Evolutionary conservation across 768 basidiomycete genomes (phyloP), one percentile per base, ranked within the genome.

Genomic region (Sistotremastrum suecicum): DNA sequence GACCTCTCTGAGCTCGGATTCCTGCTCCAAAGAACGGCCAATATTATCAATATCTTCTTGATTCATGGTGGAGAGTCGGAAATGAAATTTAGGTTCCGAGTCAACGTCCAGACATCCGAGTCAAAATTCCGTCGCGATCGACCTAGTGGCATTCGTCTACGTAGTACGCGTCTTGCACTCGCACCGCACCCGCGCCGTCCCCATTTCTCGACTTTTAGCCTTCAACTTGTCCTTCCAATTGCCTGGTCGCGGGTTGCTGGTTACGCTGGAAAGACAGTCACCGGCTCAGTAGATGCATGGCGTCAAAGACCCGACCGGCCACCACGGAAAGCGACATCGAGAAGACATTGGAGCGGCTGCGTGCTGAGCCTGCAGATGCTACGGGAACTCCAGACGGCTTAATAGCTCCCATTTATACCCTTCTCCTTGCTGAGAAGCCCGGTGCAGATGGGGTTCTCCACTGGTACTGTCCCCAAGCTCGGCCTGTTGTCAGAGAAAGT

Each of bases 391-490:
- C 71, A 34, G 73, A 76, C 51, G 60, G 59, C 34, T 61, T 74
- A 12, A 65, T 86, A 7, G 63, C 58, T 1, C 63, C 58, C 3
- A 58, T 83, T 37, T 80, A 70, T 55, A 60, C 58, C 8, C 73
- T 76, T 56, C 63, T 86, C 7, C 71, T 81, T 61, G 61, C 58
- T 12, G 62, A 69, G 0, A 62, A 66, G 3, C 60, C 64, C 42
- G 57, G 60, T 40, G 51, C 62, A 33, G 68, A 69, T 42, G 60
- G 63, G 33, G 50, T 49, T 32, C 48, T 72, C 44, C 90, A 95
- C 55, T 92, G 88, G 87, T 92, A 83, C 58, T 95, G 91, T 60
- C 59, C 64, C 31, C 69, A 71, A 35, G 80, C 79, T 3, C 63
- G 72, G 33, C 57, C 68, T 6, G 63, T 74, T 34, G 78, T 74